Evolutionary conservation across 2,329 filamentous ascomycete species (phyloP), one percentile per base, ranked within the genome.

Genomic region (Trichoderma guizhouense): DNA sequence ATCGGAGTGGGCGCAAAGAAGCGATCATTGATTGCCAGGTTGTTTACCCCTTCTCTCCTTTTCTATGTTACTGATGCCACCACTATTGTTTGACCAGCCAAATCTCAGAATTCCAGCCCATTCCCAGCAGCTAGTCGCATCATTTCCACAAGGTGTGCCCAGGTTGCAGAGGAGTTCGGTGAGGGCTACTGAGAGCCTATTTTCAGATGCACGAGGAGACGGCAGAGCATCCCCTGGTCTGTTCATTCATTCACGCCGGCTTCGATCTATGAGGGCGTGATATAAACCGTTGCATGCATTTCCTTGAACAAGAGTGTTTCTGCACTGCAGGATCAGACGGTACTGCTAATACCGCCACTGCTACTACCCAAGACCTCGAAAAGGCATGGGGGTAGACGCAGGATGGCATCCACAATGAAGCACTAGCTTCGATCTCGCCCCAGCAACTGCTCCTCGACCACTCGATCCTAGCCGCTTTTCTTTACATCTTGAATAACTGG

Each of bases 401-500:
- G 51, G 61, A 58, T 36, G 69, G 69, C 69, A 71, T 71, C 61
- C 51, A 53, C 69, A 36, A 36, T 30, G 63, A n/a, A 66, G 53
- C 55, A 61, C 63, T 68, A 71, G 70, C 63, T 51, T 71, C 63
- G 63, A 68, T 71, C 70, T 68, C 55, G 43, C 39, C 61, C 32
- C 28, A 57, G 63, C 47, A 34, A 58, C 51, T 47, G 34, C 55
- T 68, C 39, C 36, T 60, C 26, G 28, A 60, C 64, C 51, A 28
- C 65, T 60, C 18, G 53, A 51, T 60, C 53, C 28, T 32, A 43
- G 65, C 55, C 65, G 36, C 24, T 32, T 51, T 28, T 18, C 55
- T 60, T 26, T 68, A 28, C 26, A 30, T 30, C 36, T n/a, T 21
- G 12, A 21, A 24, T 32, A 47, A 24, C 57, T 43, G 55, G 64